A percentile compares a stretch with the other conserved stretches of the same genome.
Evolutionary conservation across 768 basidiomycete species (phyloP).

Genomic region (Punctularia strigosozonata): DNA sequence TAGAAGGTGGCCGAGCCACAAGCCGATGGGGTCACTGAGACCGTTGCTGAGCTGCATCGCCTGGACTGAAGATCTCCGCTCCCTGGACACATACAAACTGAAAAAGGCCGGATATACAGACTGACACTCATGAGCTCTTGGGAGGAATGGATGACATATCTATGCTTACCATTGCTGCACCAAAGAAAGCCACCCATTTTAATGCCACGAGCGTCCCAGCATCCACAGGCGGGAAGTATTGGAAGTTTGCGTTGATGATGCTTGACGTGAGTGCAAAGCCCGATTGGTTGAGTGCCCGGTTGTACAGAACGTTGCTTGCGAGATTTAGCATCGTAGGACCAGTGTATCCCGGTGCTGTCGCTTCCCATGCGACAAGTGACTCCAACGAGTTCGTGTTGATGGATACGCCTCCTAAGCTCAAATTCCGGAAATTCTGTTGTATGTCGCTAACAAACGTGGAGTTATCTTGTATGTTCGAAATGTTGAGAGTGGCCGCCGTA

Average conservation of each 20-base stretch:
- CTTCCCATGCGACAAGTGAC: constrained; percentile 64
- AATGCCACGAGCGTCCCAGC: constrained; percentile 47
- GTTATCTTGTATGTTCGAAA: constrained; percentile 39
- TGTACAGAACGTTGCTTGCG: constrained; percentile 55
- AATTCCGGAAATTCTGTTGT: constrained; percentile 34
- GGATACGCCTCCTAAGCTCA: constrained; percentile 61
- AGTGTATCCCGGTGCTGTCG: constrained; percentile 41
- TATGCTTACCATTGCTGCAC: constrained; percentile 50
- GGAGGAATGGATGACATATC: constrained; percentile 1
- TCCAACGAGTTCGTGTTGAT: constrained; percentile 36
- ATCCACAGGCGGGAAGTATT: constrained; percentile 43
- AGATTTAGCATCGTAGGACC: constrained; percentile 58
- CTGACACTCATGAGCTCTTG: too few species aligned
- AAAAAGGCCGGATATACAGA: constrained; percentile 77
- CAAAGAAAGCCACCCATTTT: constrained; percentile 70
- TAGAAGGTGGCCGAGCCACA: constrained; percentile 72
- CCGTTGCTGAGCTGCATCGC: constrained; percentile 80
- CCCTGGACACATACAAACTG: constrained; percentile 63
- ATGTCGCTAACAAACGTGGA: constrained; percentile 47
- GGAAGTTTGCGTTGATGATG: constrained; percentile 48
- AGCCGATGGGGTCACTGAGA: constrained; percentile 50
- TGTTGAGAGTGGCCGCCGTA: constrained; percentile 21
- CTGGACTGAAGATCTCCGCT: constrained; percentile 61
- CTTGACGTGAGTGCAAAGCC: constrained; percentile 27
- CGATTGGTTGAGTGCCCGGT: constrained; percentile 43